These are phyloP conservation scores for Trichoderma gamsii DNA, from an alignment of 495 filamentous ascomycete species.

Conservation along the genomic window DNA sequence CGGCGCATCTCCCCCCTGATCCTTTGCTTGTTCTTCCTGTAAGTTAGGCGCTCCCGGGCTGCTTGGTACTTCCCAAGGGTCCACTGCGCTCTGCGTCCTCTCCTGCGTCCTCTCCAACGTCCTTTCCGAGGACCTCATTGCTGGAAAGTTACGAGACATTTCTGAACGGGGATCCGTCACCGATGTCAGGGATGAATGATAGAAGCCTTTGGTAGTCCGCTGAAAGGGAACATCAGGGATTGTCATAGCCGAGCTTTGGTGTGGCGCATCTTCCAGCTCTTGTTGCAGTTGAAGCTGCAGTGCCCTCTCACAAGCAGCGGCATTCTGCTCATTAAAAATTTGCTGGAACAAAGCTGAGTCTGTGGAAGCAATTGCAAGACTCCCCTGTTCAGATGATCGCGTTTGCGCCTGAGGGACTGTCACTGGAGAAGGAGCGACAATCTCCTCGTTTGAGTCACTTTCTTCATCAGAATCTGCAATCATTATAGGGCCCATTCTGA, in stretches of 20 bases:
- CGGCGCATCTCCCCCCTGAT: not conserved
- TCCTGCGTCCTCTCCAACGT: not conserved
- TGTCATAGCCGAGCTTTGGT: not conserved
- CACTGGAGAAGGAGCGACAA: not conserved
- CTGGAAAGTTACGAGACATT: not conserved
- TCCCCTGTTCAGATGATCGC: not conserved
- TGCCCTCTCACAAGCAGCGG: not conserved
- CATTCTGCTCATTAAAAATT: slow-evolving; percentile 13
- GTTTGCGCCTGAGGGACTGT: not conserved
- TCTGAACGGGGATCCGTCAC: not conserved
- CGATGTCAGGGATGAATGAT: not conserved
- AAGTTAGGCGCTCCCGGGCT: not conserved
- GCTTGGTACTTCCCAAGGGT: slow-evolving; percentile 15
- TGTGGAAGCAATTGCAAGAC: not conserved
- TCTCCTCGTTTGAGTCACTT: slow-evolving; percentile 8
- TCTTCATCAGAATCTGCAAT: slow-evolving; percentile 17
- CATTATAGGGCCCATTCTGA: slow-evolving; percentile 2
- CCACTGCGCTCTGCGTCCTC: not conserved
- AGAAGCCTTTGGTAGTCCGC: slow-evolving; percentile 4
- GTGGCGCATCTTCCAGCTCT: not conserved
- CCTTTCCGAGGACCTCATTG: not conserved
- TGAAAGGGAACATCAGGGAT: slow-evolving; percentile 12
- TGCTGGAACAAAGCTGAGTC: slow-evolving; percentile 1
- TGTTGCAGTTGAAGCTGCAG: not conserved
- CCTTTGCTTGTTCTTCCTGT: not conserved